Base-by-base conservation (phyloP, 371 early-diverging fungal genomes). In the Dinochytrium kinnereticum region DNA sequence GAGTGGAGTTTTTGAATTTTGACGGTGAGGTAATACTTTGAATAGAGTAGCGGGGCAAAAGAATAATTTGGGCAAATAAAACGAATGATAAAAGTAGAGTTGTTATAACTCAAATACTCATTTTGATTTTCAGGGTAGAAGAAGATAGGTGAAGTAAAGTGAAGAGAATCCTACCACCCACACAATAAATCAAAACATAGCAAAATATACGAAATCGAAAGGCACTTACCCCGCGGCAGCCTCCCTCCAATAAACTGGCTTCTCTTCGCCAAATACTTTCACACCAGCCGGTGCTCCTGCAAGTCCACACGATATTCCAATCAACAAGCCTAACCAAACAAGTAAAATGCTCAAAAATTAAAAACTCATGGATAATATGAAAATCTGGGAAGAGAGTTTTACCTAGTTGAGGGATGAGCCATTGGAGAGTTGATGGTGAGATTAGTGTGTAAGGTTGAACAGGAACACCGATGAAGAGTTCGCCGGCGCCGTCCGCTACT, bases 211-310 rank as follows among this genome's bases (percentile, higher is more conserved):
- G n/a, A n/a, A n/a, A n/a, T n/a, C n/a, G n/a, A n/a, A n/a, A n/a
- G n/a, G n/a, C 26, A 61, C 34, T 10, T 61, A 61, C 61, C 85
- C 85, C 1, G 82, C 33, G 0, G 76, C 77, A 36, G 77, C 75
- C 28, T 82, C 79, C 51, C 78, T 69, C 82, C 76, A 84, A 68
- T 64, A 84, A 50, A 76, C 76, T 1, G 78, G 49, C 59, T 76
- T 76, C 64, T 85, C 85, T 50, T 83, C 81, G 21, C 78, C 75
- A 76, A 85, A 85, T 15, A 83, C 80, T 31, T 81, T 80, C 17
- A 81, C 81, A 17, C 76, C 81, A 5, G 84, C 69, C 1, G 84
- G 80, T 1, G 76, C 80, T 59, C 78, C 83, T 21, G 81, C 75
- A 0, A 84, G 71, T 1, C 73, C 82, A 40, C 84, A 73, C 0